Evolutionary conservation across 768 basidiomycete genomes (phyloP).

Genomic region (Tricholoma flavovirens): DNA sequence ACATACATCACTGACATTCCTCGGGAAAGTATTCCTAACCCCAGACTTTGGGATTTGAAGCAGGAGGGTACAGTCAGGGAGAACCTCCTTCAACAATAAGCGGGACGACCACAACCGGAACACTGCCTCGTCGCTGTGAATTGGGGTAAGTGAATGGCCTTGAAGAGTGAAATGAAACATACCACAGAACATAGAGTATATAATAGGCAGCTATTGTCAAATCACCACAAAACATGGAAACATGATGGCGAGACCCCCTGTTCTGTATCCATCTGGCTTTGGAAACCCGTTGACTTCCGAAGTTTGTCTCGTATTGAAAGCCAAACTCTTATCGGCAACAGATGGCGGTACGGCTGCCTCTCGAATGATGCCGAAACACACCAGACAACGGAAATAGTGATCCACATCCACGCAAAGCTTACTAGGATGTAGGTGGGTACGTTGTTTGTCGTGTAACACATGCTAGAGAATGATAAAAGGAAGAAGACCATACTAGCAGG

Average conservation of each 20-base stretch:
- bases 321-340: not conserved
- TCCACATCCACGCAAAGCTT: not conserved
- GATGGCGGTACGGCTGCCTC: not conserved
- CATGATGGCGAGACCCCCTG: not conserved
- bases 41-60: too few relatives aligned
- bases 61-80: too few relatives aligned
- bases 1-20: too few relatives aligned
- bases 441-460: conserved; percentile 2
- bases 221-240: not conserved
- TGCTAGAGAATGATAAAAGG: conserved; percentile 1
- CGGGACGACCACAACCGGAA: too few relatives aligned
- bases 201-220: not conserved
- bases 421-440: conserved; percentile 1
- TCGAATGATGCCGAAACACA: conserved; percentile 1
- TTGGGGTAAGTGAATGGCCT: too few relatives aligned
- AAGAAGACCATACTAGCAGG: not conserved
- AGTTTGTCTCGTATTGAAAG: not conserved
- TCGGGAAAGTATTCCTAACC: too few relatives aligned
- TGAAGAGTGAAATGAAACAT: too few relatives aligned
- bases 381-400: not conserved
- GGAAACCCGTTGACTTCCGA: not conserved
- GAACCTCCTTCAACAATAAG: too few relatives aligned
- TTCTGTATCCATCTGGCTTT: not conserved
- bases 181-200: not conserved
- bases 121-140: too few relatives aligned